Conservation (phyloP, 2,329 filamentous ascomycete species). For the Diaporthe amygdali region DNA sequence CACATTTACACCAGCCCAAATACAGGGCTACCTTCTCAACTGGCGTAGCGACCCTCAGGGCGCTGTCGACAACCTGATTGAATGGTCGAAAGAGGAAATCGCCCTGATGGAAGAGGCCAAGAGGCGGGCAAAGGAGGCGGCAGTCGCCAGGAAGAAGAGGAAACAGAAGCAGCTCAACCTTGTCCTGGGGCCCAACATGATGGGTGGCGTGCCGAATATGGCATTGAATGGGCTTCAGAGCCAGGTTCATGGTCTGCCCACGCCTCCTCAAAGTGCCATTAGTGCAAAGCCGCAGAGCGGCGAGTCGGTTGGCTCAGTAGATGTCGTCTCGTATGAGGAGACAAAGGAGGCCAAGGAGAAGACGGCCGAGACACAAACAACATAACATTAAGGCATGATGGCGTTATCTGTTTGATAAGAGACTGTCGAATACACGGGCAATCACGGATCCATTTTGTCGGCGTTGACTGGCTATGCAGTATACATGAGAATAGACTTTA, state of each 20-base stretch:
- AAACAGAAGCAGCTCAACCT: slow-evolving; percentile 28
- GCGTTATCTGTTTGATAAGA: neutral
- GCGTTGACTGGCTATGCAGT: neutral
- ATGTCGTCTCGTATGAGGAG: neutral
- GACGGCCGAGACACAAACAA: neutral
- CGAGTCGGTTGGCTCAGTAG: neutral
- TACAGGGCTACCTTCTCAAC: slow-evolving; percentile 55
- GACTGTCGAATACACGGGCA: neutral
- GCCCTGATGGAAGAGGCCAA: slow-evolving; percentile 33
- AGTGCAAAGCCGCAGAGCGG: neutral
- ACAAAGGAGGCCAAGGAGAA: neutral
- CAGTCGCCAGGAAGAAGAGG: slow-evolving; percentile 23
- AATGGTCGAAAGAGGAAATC: slow-evolving; percentile 44
- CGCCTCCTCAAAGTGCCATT: neutral
- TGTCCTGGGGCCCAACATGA: neutral
- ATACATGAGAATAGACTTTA: neutral
- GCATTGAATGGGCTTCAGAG: neutral
- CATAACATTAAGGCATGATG: neutral
- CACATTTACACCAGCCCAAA: slow-evolving; percentile 52
- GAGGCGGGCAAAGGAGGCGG: slow-evolving; percentile 27
- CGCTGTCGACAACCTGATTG: slow-evolving; percentile 39
- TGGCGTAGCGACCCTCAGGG: slow-evolving; percentile 45
- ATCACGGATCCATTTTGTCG: neutral
- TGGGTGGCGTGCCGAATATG: neutral
- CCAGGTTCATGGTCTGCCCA: neutral